Percentiles rank a stretch among this genome's conserved stretches.
These are phyloP conservation scores for Scutellaria baicalensis DNA, from an alignment of 257 asterid species.

Conservation along the genomic window DNA sequence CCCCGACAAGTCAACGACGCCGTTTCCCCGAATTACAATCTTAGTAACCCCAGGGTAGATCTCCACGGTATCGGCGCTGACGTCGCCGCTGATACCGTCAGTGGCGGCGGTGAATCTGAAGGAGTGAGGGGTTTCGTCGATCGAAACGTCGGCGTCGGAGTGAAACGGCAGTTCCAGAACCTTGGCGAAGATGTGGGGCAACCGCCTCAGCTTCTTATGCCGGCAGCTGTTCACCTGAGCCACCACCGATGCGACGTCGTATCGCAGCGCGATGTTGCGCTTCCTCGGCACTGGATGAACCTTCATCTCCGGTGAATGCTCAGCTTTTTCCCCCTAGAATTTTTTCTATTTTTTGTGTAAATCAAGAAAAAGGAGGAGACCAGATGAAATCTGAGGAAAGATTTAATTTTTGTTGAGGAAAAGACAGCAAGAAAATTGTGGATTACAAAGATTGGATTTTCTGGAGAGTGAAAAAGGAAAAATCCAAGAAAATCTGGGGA, in stretches of 20 bases:
- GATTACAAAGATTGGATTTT: background rate
- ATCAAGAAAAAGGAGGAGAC: background rate
- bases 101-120: constrained; percentile 57
- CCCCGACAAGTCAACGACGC: constrained; percentile 30
- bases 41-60: constrained; percentile 77
- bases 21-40: constrained; percentile 47
- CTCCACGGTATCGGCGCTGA: constrained; percentile 61
- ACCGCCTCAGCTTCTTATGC: constrained; percentile 63
- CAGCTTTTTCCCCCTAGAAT: background rate
- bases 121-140: constrained; percentile 47
- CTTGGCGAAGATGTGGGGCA: constrained; percentile 83
- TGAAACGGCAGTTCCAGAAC: constrained; percentile 72
- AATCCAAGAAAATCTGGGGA: background rate
- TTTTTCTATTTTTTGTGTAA: too few species aligned
- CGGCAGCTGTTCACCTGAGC: constrained; percentile 48
- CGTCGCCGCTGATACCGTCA: constrained; percentile 35
- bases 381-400: constrained; percentile 1
- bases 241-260: constrained; percentile 52
- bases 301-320: constrained; percentile 37
- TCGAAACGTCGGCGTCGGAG: constrained; percentile 62
- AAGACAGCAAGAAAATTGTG: background rate
- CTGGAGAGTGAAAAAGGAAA: background rate
- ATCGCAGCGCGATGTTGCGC: constrained; percentile 52
- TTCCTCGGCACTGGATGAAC: constrained; percentile 64
- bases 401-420: background rate